Conservation (phyloP, 768 basidiomycete species). For the Asterophora parasitica region DNA sequence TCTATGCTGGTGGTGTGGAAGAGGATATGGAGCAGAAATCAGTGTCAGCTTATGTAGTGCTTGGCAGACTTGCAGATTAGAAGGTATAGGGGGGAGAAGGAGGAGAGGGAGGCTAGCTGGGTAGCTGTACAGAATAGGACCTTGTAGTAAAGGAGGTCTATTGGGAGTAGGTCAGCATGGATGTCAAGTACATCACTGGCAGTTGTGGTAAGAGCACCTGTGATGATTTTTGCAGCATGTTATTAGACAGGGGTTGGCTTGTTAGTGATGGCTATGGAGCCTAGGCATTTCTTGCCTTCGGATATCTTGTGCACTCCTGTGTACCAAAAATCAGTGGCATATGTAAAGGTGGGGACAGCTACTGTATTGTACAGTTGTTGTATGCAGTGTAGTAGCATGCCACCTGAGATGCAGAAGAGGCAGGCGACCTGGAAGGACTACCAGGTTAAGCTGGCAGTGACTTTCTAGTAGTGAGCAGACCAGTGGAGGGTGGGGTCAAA, state of each 20-base stretch:
- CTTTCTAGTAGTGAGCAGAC: slow-evolving; percentile 12
- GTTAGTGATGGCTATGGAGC: slow-evolving; percentile 1
- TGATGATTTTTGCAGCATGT: slow-evolving; percentile 2
- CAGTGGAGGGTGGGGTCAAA: not conserved
- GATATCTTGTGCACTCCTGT: not conserved
- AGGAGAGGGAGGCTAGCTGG: not conserved
- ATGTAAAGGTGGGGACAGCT: not conserved
- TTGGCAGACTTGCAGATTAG: not conserved
- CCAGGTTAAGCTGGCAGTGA: not conserved
- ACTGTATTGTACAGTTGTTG: too few relatives aligned
- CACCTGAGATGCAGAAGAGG: too few relatives aligned
- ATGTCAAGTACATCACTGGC: slow-evolving; percentile 2
- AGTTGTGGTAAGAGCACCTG: slow-evolving; percentile 1
- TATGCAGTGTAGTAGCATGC: too few relatives aligned
- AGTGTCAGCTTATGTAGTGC: not conserved
- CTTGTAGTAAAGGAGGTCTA: slow-evolving; percentile 1
- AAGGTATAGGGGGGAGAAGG: not conserved
- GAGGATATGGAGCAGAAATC: not conserved
- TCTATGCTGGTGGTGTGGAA: slow-evolving; percentile 5
- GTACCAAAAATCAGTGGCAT: slow-evolving; percentile 3
- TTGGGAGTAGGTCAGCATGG: not conserved
- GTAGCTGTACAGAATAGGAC: not conserved
- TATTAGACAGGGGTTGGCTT: slow-evolving; percentile 3
- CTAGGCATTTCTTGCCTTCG: not conserved
- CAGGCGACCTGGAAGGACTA: too few relatives aligned